phyloP scores from a whole-genome alignment of 306 rosid species.

The Crotalaria pallida region DNA sequence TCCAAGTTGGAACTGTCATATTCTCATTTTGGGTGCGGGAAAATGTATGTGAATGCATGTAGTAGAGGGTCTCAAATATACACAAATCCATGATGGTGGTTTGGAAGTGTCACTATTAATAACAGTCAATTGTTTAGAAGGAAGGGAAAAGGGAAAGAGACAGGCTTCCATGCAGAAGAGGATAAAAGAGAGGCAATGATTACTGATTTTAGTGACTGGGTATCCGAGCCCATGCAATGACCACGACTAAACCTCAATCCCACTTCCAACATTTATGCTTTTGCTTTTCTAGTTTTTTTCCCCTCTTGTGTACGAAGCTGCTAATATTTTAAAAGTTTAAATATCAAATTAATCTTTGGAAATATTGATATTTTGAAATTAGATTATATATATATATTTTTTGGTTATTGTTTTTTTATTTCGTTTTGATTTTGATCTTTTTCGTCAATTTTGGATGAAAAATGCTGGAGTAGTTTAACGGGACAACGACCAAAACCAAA shows the following conservation, averaged over 20 bases:
- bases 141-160: slow-evolving; percentile 5
- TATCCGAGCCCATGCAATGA: slow-evolving; percentile 49
- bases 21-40: slow-evolving; percentile 11
- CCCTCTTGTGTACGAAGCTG: too few relatives aligned
- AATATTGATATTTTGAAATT: too few relatives aligned
- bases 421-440: too few relatives aligned
- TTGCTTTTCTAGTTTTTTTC: slow-evolving; percentile 31
- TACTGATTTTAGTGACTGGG: slow-evolving; percentile 29
- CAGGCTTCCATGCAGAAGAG: slow-evolving; percentile 18
- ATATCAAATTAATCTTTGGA: too few relatives aligned
- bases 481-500: too few relatives aligned
- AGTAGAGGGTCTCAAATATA: not conserved
- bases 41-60: not conserved
- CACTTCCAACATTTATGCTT: slow-evolving; percentile 21
- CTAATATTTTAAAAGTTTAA: too few relatives aligned
- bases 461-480: too few relatives aligned
- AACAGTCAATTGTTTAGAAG: slow-evolving; percentile 32
- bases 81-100: not conserved
- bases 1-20: slow-evolving; percentile 8
- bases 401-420: too few relatives aligned
- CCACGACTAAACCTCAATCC: slow-evolving; percentile 36
- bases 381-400: too few relatives aligned
- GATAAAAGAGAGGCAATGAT: slow-evolving; percentile 35
- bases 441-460: too few relatives aligned
- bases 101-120: slow-evolving; percentile 39